A percentile compares a stretch with the other conserved stretches of the same genome.
These are phyloP conservation scores for Arthrinium puccinioides DNA, from an alignment of 2,329 filamentous ascomycete genomes.

Conservation along the genomic window DNA sequence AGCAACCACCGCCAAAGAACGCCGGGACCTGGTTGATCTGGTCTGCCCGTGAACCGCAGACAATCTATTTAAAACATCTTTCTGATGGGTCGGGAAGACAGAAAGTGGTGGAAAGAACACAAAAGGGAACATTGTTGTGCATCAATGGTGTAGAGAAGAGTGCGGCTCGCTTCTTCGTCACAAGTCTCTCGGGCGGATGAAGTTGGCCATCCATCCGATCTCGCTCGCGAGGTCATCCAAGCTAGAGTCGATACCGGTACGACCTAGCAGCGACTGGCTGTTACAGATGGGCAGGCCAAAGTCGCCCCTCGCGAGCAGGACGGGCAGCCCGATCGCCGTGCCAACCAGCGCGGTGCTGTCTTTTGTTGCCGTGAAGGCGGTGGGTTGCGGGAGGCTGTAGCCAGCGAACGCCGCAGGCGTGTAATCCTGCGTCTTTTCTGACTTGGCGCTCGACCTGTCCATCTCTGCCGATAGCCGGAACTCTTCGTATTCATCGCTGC, in stretches of 20 bases:
- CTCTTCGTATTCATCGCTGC: slow-evolving; percentile 33
- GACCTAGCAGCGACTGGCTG: slow-evolving; percentile 15
- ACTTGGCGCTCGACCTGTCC: neutral
- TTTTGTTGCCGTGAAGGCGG: slow-evolving; percentile 11
- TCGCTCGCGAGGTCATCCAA: slow-evolving; percentile 32
- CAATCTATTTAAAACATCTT: too few species aligned
- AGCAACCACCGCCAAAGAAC: too few species aligned
- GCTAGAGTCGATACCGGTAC: slow-evolving; percentile 22
- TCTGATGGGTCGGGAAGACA: too few species aligned
- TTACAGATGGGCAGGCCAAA: slow-evolving; percentile 15
- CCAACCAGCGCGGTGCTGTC: neutral
- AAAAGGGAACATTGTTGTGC: neutral
- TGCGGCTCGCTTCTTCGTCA: neutral
- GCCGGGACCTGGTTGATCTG: too few species aligned
- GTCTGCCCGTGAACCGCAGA: too few species aligned
- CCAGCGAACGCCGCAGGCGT: slow-evolving; percentile 23
- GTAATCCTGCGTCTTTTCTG: slow-evolving; percentile 14
- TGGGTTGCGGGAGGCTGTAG: slow-evolving; percentile 40
- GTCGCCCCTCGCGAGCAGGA: slow-evolving; percentile 19
- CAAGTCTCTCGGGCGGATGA: slow-evolving; percentile 24
- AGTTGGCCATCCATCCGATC: slow-evolving; percentile 44
- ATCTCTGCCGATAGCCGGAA: slow-evolving; percentile 8
- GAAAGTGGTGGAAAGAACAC: neutral
- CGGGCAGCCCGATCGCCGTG: slow-evolving; percentile 17
- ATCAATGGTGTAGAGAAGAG: neutral